phyloP scores from a whole-genome alignment of 768 basidiomycete genomes.

The Podaxis carcinomalis region DNA sequence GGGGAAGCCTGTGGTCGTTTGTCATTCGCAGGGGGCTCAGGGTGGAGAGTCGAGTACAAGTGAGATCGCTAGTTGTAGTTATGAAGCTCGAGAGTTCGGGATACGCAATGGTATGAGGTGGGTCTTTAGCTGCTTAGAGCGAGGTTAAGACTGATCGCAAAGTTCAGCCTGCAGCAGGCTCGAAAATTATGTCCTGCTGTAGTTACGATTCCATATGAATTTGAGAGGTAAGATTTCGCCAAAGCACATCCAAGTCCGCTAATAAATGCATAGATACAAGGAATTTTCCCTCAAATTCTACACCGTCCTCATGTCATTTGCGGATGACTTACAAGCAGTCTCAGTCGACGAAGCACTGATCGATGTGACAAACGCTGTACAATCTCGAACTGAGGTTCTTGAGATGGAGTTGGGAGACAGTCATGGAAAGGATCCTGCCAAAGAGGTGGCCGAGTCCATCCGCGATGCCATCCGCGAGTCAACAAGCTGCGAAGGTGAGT shows the following conservation, averaged over 20 bases:
- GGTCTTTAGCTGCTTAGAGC: conserved; percentile 13
- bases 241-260: background rate
- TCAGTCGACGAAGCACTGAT: conserved; percentile 96
- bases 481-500: conserved; percentile 83
- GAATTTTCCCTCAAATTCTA: conserved; percentile 85
- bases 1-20: conserved; percentile 91
- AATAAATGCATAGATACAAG: conserved; percentile 63
- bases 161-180: conserved; percentile 69
- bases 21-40: conserved; percentile 81
- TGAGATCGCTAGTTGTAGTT: conserved; percentile 92
- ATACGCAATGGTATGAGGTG: conserved; percentile 96
- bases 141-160: background rate
- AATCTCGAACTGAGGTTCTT: conserved; percentile 17
- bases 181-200: conserved; percentile 70
- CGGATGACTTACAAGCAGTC: conserved; percentile 91
- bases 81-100: conserved; percentile 86
- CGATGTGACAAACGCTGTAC: conserved; percentile 69
- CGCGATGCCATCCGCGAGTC: conserved; percentile 68
- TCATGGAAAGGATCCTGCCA: conserved; percentile 53
- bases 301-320: conserved; percentile 83
- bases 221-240: conserved; percentile 57
- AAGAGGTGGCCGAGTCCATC: conserved; percentile 77
- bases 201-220: conserved; percentile 88
- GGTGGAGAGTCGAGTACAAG: conserved; percentile 80
- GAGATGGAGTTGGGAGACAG: conserved; percentile 9